A percentile compares a stretch with the other conserved stretches of the same genome.
Evolutionary conservation across 2,329 filamentous ascomycete genomes (phyloP).

Genomic region (Xylaria sp.): DNA sequence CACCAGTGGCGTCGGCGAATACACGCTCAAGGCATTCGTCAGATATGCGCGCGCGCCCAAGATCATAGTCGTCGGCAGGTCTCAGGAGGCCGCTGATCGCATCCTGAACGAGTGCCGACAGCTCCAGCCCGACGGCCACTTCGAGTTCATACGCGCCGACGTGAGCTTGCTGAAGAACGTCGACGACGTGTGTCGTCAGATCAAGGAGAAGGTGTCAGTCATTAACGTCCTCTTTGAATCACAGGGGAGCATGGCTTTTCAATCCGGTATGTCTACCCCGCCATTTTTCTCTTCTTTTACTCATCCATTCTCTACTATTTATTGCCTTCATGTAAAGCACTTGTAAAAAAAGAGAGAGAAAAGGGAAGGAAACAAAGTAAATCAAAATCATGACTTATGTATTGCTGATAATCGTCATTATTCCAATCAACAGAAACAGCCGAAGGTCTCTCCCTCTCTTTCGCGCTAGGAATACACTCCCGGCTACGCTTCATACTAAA

Average conservation of each 20-base stretch:
- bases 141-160: conserved; percentile 59
- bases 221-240: conserved; percentile 63
- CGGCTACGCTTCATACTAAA: conserved; percentile 24
- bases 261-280: conserved; percentile 17
- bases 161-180: conserved; percentile 59
- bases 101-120: conserved; percentile 55
- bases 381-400: background rate
- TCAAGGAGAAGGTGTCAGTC: conserved; percentile 59
- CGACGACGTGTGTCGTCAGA: conserved; percentile 60
- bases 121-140: conserved; percentile 57
- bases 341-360: fast-evolving
- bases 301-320: background rate
- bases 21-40: conserved; percentile 57
- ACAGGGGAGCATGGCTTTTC: conserved; percentile 29
- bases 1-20: conserved; percentile 62
- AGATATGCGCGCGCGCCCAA: conserved; percentile 53
- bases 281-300: background rate
- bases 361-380: background rate
- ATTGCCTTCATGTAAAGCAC: background rate
- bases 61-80: conserved; percentile 61
- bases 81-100: conserved; percentile 52
- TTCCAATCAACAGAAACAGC: conserved; percentile 15
- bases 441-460: conserved; percentile 20
- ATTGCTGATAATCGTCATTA: background rate
- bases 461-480: conserved; percentile 2